Evolutionary conservation across 176 grass and related monocot species (phyloP).

Genomic region (Musa schizocarpa): DNA sequence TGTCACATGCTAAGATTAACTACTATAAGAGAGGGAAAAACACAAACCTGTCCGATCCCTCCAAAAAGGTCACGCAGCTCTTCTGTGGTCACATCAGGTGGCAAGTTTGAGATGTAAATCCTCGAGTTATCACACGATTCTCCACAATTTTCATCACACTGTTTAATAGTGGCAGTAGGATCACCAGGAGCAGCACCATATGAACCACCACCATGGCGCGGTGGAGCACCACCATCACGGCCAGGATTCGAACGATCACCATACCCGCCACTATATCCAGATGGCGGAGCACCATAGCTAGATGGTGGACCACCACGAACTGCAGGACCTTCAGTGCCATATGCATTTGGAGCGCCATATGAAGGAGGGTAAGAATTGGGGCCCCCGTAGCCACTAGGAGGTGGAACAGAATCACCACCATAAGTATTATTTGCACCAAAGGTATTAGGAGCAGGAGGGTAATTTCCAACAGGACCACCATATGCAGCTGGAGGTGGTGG

Average conservation of each 20-base stretch:
- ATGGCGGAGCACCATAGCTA: slow-evolving; percentile 6
- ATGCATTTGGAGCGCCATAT: slow-evolving; percentile 53
- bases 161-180: slow-evolving; percentile 49
- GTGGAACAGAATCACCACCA: slow-evolving; percentile 60
- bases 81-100: slow-evolving; percentile 80
- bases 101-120: slow-evolving; percentile 99
- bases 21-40: not conserved
- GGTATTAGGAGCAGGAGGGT: slow-evolving; percentile 38
- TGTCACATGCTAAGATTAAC: too few species aligned
- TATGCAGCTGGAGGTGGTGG: slow-evolving; percentile 52
- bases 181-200: slow-evolving; percentile 38
- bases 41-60: slow-evolving; percentile 77
- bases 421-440: slow-evolving; percentile 64
- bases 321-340: slow-evolving; percentile 33
- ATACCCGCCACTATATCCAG: slow-evolving; percentile 62
- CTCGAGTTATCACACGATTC: slow-evolving; percentile 89
- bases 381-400: slow-evolving; percentile 59
- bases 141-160: slow-evolving; percentile 87
- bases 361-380: slow-evolving; percentile 66
- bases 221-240: slow-evolving; percentile 35
- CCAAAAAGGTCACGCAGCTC: slow-evolving; percentile 94
- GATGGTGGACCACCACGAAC: slow-evolving; percentile 38
- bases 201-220: slow-evolving; percentile 34
- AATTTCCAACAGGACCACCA: slow-evolving; percentile 30
- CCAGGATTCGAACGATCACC: slow-evolving; percentile 33